Base-by-base conservation (phyloP, 805 yeast genomes). In the Phaffomyces thermotolerans region DNA sequence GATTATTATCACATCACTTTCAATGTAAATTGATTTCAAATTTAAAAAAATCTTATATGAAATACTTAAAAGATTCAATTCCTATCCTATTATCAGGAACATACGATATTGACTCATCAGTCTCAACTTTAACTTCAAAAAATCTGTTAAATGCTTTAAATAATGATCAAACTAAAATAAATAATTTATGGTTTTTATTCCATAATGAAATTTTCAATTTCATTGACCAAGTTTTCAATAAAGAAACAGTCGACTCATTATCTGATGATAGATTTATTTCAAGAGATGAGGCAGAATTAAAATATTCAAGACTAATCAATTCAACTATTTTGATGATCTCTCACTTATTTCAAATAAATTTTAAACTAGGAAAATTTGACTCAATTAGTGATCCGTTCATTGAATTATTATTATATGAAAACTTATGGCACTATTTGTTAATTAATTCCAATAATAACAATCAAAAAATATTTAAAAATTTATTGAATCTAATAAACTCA, bases 61-160 rank as follows among this genome's bases (percentile, higher is more conserved):
- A 78, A 51, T 83, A 81, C 59, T 66, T 91, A 48, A 79, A 78
- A 47, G 83, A 84, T 50, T 71, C 84, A 0, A 69, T 87, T 8
- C 93, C 95, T 0, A 64, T 82, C 1, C 78, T 95, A 79, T 54
- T 90, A 6, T 69, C 78, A 24, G 95, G 95, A 0, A 54, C 72
- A 2, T 83, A 71, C 56, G 98, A 91, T 53, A 56, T 72, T 2
- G 97, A 90, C 51, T 60, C 78, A 37, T 48, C 71, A 2, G 91
- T 84, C 0, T 65, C 82, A 0, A 65, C 62, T 27, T 60, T 78
- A 0, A 75, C 88, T 14, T 53, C 55, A 17, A 60, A 65, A 10
- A 66, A 76, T 10, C 58, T 89, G 27, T 59, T 66, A 15, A 54
- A 57, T 4, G 73, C 85, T 7, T 88, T 91, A 58, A 69, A 73